A percentile compares a stretch with the other conserved stretches of the same genome.
phyloP scores from a whole-genome alignment of 257 asterid genomes.

The Ilex aquifolium region DNA sequence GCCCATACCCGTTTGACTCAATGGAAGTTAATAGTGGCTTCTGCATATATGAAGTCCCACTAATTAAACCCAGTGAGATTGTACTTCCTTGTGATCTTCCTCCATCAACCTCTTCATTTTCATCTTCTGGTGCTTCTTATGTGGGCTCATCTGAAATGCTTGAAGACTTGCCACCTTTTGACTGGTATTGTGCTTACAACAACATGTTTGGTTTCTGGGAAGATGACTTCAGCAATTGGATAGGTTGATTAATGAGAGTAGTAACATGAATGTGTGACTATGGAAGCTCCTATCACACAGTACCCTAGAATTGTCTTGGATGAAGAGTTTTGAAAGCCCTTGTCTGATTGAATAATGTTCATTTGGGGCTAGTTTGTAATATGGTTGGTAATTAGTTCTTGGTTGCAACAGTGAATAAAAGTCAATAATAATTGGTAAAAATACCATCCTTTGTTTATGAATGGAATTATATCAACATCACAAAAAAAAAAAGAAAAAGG shows the following conservation, averaged over 20 bases:
- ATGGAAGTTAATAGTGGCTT: conserved; percentile 51
- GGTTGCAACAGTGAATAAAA: no score
- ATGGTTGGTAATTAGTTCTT: no score
- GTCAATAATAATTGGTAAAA: no score
- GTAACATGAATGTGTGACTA: conserved; percentile 7
- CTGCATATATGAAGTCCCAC: conserved; percentile 68
- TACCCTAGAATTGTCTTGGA: conserved; percentile 1
- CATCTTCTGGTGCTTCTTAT: conserved; percentile 8
- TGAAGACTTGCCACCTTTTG: conserved; percentile 37
- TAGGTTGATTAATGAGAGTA: conserved; percentile 27
- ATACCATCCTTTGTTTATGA: no score
- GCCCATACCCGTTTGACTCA: conserved; percentile 10
- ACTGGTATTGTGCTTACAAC: conserved; percentile 29
- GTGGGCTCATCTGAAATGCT: conserved; percentile 11
- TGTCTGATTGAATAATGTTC: not conserved
- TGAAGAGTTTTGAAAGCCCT: conserved; percentile 24
- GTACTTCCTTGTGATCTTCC: conserved; percentile 24
- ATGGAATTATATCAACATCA: no score
- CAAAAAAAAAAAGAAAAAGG: no score
- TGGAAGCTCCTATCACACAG: conserved; percentile 1
- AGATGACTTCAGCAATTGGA: conserved; percentile 54
- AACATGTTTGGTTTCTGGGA: conserved; percentile 58
- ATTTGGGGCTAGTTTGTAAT: no score
- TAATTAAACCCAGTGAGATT: conserved; percentile 64
- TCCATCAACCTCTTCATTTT: conserved; percentile 24